Evolutionary conservation across 2,329 filamentous ascomycete genomes (phyloP), one percentile per base, ranked within the genome.

Genomic region (Talaromyces verruculosus): DNA sequence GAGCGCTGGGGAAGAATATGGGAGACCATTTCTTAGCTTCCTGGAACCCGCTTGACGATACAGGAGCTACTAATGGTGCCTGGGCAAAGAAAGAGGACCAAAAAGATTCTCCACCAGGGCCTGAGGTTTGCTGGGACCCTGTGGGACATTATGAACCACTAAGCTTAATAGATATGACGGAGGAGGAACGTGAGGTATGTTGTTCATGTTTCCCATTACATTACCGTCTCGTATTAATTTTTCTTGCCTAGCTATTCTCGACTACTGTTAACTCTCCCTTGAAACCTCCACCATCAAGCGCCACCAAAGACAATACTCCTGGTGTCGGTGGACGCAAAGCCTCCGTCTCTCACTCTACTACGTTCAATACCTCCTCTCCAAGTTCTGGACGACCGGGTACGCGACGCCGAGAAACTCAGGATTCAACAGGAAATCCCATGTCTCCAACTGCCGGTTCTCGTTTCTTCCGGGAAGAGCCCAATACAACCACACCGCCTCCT

Each of bases 251-350:
- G 90, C 82, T 91, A 69, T 97, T 97, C 78, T 80, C 88, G 61
- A 87, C 86, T 61, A 95, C 96, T 69, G 93, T 99, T 75, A 99
- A 98, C 78, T 97, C 95, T 41, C 91, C 93, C 39, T 83, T 97
- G 71, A 98, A 98, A 79, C 90, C 91, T 8, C 91, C 91, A 22
- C 87, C 88, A 37, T 90, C 91, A 73, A 86, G 82, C 68, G 77
- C 82, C 28, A 84, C 82, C 72, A 94, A 91, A 81, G 88, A 80
- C 78, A 77, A 74, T 66, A 65, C 69, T 37, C 69, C 65, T 61
- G 61, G 73, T n/a, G 84, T 78, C 67, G 84, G 77, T 77, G 85
- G 78, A 77, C 91, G 94, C 65, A 97, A 97, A 80, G 84, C 88
- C 17, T 97, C 93, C 0, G 79, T 97, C 59, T 95, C 93, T 22